Evolutionary conservation across 2,329 filamentous ascomycete species (phyloP).

Genomic region (Coniochaeta hoffmannii): DNA sequence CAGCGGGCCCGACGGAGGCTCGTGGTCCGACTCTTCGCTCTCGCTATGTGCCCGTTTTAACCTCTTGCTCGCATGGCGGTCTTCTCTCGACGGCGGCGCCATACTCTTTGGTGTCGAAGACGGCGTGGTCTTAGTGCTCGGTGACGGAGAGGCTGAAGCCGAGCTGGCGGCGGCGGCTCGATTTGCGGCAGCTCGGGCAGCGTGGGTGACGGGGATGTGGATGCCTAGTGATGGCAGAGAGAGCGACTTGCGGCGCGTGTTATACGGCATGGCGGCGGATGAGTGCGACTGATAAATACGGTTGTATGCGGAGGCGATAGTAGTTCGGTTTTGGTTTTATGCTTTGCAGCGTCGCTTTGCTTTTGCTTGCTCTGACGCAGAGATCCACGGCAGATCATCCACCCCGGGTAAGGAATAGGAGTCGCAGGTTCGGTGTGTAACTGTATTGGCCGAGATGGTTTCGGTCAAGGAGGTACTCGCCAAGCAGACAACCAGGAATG

Average conservation of each 20-base stretch:
- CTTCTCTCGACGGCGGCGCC: conserved; percentile 21
- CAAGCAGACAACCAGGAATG: not conserved
- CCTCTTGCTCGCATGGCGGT: conserved; percentile 51
- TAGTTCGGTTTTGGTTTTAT: not conserved
- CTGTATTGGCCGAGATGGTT: not conserved
- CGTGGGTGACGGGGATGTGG: conserved; percentile 65
- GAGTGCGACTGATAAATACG: conserved; percentile 4
- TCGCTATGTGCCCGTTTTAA: conserved; percentile 69
- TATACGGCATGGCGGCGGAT: conserved; percentile 68
- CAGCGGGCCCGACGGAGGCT: conserved; percentile 19
- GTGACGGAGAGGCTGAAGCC: conserved; percentile 9
- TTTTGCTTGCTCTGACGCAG: not conserved
- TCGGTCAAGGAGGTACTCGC: not conserved
- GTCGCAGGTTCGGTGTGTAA: not conserved
- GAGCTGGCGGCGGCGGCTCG: conserved; percentile 26
- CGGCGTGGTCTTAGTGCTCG: conserved; percentile 9
- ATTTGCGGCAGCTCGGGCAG: conserved; percentile 47
- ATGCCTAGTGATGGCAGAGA: conserved; percentile 91
- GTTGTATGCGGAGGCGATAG: conserved; percentile 3
- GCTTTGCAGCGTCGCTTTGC: not conserved
- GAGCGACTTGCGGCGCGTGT: conserved; percentile 92
- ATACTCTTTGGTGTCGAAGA: conserved; percentile 19
- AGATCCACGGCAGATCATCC: not conserved
- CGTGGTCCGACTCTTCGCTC: conserved; percentile 30
- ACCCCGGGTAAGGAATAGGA: not conserved